These are phyloP conservation scores for Daldinia concentrica DNA, from an alignment of 495 filamentous ascomycete genomes.

Conservation along the genomic window DNA sequence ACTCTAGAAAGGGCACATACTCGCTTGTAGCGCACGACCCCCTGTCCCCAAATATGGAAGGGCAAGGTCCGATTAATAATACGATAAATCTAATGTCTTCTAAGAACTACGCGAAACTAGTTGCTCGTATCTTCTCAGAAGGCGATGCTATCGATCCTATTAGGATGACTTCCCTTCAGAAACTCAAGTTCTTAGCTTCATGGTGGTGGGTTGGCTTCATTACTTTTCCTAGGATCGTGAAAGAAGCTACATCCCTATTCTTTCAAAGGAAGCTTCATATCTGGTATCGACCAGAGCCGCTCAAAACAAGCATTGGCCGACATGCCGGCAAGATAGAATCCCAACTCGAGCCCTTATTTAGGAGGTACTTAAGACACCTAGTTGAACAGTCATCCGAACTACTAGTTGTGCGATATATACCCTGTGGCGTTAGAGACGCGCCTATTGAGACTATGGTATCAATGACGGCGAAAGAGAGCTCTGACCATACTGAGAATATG, in stretches of 20 bases:
- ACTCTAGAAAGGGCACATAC: constrained; percentile 69
- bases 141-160: constrained; percentile 60
- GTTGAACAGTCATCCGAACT: constrained; percentile 52
- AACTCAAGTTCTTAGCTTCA: constrained; percentile 57
- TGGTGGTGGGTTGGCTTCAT: constrained; percentile 73
- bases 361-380: constrained; percentile 58
- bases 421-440: constrained; percentile 55
- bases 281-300: constrained; percentile 66
- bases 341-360: constrained; percentile 62
- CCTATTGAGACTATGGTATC: constrained; percentile 51
- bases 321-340: constrained; percentile 55
- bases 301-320: constrained; percentile 60
- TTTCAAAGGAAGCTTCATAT: constrained; percentile 63
- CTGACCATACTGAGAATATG: constrained; percentile 41
- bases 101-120: constrained; percentile 63
- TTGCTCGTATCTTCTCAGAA: constrained; percentile 62
- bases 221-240: constrained; percentile 69
- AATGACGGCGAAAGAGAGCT: constrained; percentile 24
- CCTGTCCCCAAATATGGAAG: constrained; percentile 50
- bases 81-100: constrained; percentile 67
- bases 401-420: constrained; percentile 60
- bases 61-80: constrained; percentile 56
- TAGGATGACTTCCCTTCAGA: constrained; percentile 51
- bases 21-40: constrained; percentile 65
- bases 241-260: constrained; percentile 64